Evolutionary conservation across 495 filamentous ascomycete species (phyloP).

Genomic region (Achaetomiella virescens): DNA sequence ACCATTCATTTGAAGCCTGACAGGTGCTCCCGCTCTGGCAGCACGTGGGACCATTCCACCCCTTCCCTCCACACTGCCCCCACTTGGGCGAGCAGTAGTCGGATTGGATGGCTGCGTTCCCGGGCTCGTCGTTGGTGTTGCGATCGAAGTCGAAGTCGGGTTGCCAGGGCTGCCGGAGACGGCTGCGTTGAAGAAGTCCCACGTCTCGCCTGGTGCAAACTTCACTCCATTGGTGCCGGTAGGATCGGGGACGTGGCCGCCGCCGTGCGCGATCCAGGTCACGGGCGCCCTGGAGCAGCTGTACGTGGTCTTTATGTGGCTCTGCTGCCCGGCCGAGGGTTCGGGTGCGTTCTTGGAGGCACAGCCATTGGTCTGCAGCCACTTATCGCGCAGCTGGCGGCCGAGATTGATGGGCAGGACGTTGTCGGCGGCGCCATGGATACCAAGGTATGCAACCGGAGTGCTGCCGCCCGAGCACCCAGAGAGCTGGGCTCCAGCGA

Average conservation of each 20-base stretch:
- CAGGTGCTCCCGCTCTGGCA: conserved; percentile 15
- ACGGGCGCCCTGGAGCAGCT: conserved; percentile 25
- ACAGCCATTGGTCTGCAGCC: conserved; percentile 39
- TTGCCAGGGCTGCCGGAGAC: background rate
- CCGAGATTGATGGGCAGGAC: conserved; percentile 36
- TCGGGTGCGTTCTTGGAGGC: conserved; percentile 27
- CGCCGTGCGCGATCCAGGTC: conserved; percentile 19
- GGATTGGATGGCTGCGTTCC: background rate
- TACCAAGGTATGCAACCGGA: conserved; percentile 38
- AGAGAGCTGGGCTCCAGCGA: conserved; percentile 35
- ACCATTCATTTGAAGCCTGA: conserved; percentile 4
- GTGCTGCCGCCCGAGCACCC: conserved; percentile 35
- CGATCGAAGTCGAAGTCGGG: background rate
- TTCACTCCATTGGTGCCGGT: conserved; percentile 8
- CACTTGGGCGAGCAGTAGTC: conserved; percentile 2
- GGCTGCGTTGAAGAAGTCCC: conserved; percentile 12
- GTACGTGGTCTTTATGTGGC: conserved; percentile 31
- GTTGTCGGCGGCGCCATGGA: conserved; percentile 37
- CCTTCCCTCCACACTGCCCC: conserved; percentile 7
- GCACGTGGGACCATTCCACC: conserved; percentile 12
- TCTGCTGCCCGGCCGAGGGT: conserved; percentile 25
- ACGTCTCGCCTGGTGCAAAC: conserved; percentile 15
- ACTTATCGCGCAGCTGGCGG: conserved; percentile 33
- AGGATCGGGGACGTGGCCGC: conserved; percentile 18
- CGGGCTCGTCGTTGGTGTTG: background rate